A percentile compares a stretch with the other conserved stretches of the same genome.
Evolutionary conservation across 208 protist species (phyloP).

Genomic region (Leishmania gerbilli): DNA sequence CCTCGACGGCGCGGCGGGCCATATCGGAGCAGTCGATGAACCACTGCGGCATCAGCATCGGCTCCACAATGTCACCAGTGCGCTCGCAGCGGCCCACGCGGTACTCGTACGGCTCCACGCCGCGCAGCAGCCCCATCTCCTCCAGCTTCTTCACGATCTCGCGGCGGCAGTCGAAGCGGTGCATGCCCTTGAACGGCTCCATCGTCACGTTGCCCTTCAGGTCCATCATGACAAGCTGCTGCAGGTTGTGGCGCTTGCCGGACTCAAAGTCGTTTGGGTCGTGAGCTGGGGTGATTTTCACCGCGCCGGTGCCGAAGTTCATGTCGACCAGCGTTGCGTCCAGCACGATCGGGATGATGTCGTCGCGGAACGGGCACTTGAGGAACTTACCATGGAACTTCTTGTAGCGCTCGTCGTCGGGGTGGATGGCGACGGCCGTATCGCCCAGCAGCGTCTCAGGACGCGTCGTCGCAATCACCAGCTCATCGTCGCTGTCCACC

Average conservation of each 20-base stretch:
- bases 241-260: constrained; percentile 96
- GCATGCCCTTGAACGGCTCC: constrained; percentile 94
- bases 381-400: constrained; percentile 96
- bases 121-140: constrained; percentile 91
- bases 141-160: constrained; percentile 92
- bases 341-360: constrained; percentile 96
- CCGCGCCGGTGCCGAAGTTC: constrained; percentile 98
- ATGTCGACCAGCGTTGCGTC: constrained; percentile 98
- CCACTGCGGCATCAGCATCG: constrained; percentile 99
- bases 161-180: constrained; percentile 95
- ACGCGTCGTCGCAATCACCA: constrained; percentile 98
- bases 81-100: constrained; percentile 96
- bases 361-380: constrained; percentile 96
- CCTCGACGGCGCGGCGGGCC: constrained; percentile 82
- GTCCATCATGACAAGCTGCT: constrained; percentile 96
- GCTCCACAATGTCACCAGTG: constrained; percentile 99
- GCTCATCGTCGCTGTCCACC: constrained; percentile 75
- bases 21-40: constrained; percentile 96
- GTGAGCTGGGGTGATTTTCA: constrained; percentile 99
- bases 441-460: constrained; percentile 99
- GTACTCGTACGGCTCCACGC: constrained; percentile 95
- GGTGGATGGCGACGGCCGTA: constrained; percentile 98
- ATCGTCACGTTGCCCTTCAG: constrained; percentile 95
- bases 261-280: constrained; percentile 99
- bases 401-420: constrained; percentile 97